Evolutionary conservation across 805 yeast species (phyloP).

Genomic region (Suhomyces pyralidae): DNA sequence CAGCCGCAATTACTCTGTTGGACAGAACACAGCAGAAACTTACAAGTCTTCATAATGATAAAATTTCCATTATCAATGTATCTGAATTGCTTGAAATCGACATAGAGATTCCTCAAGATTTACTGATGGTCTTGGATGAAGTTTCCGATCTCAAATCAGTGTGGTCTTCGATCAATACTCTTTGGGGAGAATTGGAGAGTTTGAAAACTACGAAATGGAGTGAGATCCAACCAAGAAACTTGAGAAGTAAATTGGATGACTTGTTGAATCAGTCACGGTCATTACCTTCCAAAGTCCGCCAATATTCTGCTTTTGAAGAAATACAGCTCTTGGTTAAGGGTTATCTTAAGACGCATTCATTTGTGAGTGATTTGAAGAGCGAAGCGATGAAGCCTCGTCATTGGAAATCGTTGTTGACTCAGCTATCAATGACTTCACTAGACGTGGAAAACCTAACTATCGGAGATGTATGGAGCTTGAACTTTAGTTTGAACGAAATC

Average conservation of each 20-base stretch:
- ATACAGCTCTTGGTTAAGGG: constrained; percentile 47
- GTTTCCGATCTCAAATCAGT: constrained; percentile 54
- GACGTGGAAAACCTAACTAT: constrained; percentile 36
- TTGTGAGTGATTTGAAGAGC: constrained; percentile 48
- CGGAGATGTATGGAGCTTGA: constrained; percentile 61
- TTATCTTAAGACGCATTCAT: constrained; percentile 34
- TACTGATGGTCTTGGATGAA: constrained; percentile 43
- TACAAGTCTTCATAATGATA: constrained; percentile 3
- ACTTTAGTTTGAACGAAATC: constrained; percentile 44
- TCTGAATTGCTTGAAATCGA: constrained; percentile 32
- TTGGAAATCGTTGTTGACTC: constrained; percentile 51
- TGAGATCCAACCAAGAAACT: constrained; percentile 39
- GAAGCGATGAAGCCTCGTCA: constrained; percentile 64
- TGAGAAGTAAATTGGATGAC: constrained; percentile 51
- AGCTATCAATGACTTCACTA: constrained; percentile 23
- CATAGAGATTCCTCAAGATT: constrained; percentile 20
- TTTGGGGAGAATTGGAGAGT: constrained; percentile 47
- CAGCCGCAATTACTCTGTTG: constrained; percentile 41
- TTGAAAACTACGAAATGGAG: constrained; percentile 49
- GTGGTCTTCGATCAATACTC: constrained; percentile 58
- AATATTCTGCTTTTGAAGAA: constrained; percentile 64
- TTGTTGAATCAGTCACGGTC: constrained; percentile 44
- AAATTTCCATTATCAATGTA: constrained; percentile 18
- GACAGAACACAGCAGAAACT: constrained; percentile 20
- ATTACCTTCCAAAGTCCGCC: constrained; percentile 59